phyloP scores from a whole-genome alignment of 2,329 filamentous ascomycete species.

The Colletotrichum spaethianum region DNA sequence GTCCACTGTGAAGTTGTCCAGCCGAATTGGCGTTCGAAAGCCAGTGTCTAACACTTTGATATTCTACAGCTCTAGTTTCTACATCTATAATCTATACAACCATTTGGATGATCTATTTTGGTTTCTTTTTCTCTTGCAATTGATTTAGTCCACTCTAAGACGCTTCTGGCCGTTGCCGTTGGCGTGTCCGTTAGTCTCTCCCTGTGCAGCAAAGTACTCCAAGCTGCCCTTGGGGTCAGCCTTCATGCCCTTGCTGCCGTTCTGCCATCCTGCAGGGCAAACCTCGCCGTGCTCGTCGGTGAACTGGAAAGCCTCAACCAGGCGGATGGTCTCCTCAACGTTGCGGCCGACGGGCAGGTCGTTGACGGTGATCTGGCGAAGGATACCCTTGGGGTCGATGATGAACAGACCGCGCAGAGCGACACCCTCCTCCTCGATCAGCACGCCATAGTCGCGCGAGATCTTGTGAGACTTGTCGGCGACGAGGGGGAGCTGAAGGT shows the following conservation, averaged over 20 bases:
- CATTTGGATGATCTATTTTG: neutral
- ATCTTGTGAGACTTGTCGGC: conserved; percentile 74
- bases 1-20: neutral
- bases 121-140: neutral
- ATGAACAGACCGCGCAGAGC: conserved; percentile 76
- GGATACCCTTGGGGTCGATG: conserved; percentile 73
- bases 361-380: conserved; percentile 76
- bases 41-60: neutral
- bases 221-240: conserved; percentile 65
- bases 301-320: conserved; percentile 84
- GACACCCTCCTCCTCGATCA: conserved; percentile 75
- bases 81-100: conserved; percentile 29
- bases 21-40: neutral
- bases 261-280: conserved; percentile 68
- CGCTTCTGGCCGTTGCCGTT: conserved; percentile 38
- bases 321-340: conserved; percentile 75
- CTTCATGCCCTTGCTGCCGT: conserved; percentile 65
- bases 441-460: conserved; percentile 73
- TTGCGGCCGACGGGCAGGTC: conserved; percentile 75
- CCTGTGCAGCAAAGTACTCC: conserved; percentile 59
- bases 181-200: conserved; percentile 48
- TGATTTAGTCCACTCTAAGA: conserved; percentile 26
- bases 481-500: conserved; percentile 73
- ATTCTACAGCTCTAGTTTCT: conserved; percentile 28
- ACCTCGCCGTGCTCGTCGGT: conserved; percentile 87